Percentiles rank a stretch among this genome's conserved stretches.
Conservation (phyloP, 768 basidiomycete species). For the Suillus paluster region DNA sequence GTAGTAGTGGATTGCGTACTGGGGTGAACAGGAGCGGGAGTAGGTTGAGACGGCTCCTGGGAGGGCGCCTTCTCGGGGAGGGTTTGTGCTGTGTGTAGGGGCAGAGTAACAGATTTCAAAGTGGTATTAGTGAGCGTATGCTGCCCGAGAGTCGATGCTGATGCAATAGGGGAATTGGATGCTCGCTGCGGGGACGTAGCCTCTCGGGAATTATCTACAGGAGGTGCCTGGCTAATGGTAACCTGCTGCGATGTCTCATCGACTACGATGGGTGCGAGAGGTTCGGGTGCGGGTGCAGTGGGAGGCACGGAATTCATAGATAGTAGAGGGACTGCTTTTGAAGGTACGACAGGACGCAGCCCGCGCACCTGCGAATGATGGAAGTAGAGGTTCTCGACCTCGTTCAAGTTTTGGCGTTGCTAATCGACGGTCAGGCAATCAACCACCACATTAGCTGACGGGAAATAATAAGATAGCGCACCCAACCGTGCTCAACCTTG, state of each 20-base stretch:
- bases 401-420: slow-evolving; percentile 80
- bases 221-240: slow-evolving; percentile 17
- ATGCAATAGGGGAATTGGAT: slow-evolving; percentile 7
- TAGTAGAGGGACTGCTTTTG: slow-evolving; percentile 21
- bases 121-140: neutral
- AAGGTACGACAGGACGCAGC: slow-evolving; percentile 19
- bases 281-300: neutral
- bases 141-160: neutral
- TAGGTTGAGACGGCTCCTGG: neutral
- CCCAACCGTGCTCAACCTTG: slow-evolving; percentile 85
- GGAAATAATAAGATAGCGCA: slow-evolving; percentile 36
- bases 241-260: slow-evolving; percentile 12
- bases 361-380: slow-evolving; percentile 63
- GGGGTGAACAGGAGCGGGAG: neutral
- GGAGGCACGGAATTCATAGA: neutral
- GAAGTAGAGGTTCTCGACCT: slow-evolving; percentile 85
- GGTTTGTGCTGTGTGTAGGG: neutral
- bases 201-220: slow-evolving; percentile 20
- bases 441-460: neutral
- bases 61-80: neutral
- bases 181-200: slow-evolving; percentile 23
- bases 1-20: neutral
- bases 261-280: slow-evolving; percentile 6
- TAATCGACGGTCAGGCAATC: slow-evolving; percentile 26
- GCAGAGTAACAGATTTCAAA: neutral